A percentile compares a stretch with the other conserved stretches of the same genome.
phyloP scores from a whole-genome alignment of 2,329 filamentous ascomycete species.

The Fusarium haematococcum region DNA sequence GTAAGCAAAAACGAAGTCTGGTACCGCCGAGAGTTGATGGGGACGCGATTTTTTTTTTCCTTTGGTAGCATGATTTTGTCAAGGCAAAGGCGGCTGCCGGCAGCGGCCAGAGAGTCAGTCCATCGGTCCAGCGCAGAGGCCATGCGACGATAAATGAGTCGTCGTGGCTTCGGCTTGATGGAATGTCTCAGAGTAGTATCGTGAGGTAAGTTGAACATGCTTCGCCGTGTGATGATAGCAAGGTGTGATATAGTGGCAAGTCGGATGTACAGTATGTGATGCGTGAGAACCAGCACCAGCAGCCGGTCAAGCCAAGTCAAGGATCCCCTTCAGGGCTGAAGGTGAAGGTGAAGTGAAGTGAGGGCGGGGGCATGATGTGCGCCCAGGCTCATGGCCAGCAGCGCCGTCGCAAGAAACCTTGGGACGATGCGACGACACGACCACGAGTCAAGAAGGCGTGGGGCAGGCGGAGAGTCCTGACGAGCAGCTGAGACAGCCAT shows the following conservation, averaged over 20 bases:
- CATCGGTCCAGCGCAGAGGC: not conserved
- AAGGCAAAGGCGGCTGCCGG: slow-evolving; percentile 25
- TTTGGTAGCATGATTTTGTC: not conserved
- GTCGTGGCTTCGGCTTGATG: not conserved
- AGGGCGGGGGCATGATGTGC: slow-evolving; percentile 1
- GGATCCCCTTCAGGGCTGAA: slow-evolving; percentile 4
- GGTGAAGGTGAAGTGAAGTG: not conserved
- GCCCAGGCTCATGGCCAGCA: not conserved
- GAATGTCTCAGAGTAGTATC: slow-evolving; percentile 5
- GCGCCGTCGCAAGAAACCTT: slow-evolving; percentile 3
- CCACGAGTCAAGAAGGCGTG: slow-evolving; percentile 9
- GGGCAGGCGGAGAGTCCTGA: slow-evolving; percentile 2
- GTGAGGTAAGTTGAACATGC: slow-evolving; percentile 2
- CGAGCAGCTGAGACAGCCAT: not conserved
- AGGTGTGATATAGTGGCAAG: slow-evolving; percentile 4
- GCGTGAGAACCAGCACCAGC: not conserved
- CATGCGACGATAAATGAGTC: not conserved
- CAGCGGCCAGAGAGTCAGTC: slow-evolving; percentile 17
- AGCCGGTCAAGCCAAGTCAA: not conserved
- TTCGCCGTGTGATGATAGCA: slow-evolving; percentile 1
- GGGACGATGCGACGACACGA: not conserved
- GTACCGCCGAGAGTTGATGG: not conserved
- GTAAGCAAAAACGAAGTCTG: slow-evolving; percentile 4
- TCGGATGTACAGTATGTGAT: not conserved
- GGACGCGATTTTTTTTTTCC: not conserved